A percentile compares a stretch with the other conserved stretches of the same genome.
These are phyloP conservation scores for Eudorina sp. DNA, from an alignment of 139 green algal genomes.

Conservation along the genomic window DNA sequence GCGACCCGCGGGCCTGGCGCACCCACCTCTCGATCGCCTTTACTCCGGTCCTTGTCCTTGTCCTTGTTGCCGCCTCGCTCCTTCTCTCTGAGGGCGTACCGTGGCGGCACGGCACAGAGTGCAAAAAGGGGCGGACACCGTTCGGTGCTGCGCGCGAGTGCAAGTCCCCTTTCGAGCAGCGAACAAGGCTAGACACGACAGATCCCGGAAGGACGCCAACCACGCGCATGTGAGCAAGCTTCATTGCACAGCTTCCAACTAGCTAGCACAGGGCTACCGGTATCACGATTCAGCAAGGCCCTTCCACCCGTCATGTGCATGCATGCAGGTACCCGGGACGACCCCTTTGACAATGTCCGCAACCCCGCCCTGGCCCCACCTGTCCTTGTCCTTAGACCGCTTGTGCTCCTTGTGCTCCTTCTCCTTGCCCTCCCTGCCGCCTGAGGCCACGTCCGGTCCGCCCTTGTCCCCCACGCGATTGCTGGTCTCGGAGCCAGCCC, in stretches of 20 bases:
- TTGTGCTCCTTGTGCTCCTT: slow-evolving; percentile 44
- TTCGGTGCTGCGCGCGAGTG: no score
- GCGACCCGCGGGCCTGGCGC: neutral
- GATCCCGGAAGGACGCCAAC: neutral
- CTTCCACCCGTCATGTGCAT: no score
- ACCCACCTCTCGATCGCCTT: neutral
- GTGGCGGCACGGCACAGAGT: neutral
- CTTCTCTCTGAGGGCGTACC: slow-evolving; percentile 6
- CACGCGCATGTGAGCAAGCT: no score
- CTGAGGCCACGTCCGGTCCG: neutral
- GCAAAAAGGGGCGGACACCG: no score
- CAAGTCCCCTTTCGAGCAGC: neutral
- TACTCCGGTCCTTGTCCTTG: slow-evolving; percentile 30
- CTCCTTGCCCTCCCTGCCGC: slow-evolving; percentile 12
- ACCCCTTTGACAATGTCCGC: neutral
- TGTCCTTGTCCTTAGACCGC: slow-evolving; percentile 42
- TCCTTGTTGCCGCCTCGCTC: slow-evolving; percentile 29
- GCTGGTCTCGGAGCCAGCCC: neutral
- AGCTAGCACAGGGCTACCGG: no score
- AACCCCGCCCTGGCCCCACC: neutral
- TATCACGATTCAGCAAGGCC: no score
- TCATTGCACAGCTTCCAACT: neutral
- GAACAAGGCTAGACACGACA: neutral
- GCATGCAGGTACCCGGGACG: no score
- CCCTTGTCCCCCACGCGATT: neutral